Evolutionary conservation across 352 stramenopile species (phyloP).

Genomic region (Phytophthora hibernalis): DNA sequence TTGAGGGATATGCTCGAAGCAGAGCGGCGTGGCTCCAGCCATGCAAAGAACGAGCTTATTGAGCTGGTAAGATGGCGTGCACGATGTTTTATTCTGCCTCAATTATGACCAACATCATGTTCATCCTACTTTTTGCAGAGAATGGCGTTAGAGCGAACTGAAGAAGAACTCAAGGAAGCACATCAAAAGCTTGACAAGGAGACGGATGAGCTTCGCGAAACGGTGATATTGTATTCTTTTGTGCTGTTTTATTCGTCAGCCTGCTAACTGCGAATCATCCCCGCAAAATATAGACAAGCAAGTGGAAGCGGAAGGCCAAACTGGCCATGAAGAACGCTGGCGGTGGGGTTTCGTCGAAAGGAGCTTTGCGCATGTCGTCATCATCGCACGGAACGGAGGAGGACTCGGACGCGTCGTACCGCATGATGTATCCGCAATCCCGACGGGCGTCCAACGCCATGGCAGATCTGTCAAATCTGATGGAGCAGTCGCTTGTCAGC

Average conservation of each 20-base stretch:
- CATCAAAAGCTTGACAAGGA: constrained; percentile 74
- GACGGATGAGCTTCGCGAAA: constrained; percentile 63
- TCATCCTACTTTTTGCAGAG: constrained; percentile 27
- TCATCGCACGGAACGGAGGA: constrained; percentile 68
- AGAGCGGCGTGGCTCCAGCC: constrained; percentile 43
- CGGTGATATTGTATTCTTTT: constrained; percentile 26
- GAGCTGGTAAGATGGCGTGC: constrained; percentile 36
- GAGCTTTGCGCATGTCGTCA: constrained; percentile 51
- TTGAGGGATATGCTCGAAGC: constrained; percentile 46
- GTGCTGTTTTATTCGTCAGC: not conserved
- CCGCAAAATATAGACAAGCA: constrained; percentile 27
- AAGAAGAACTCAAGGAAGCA: constrained; percentile 62
- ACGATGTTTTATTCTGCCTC: not conserved
- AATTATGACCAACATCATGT: not conserved
- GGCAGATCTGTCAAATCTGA: constrained; percentile 76
- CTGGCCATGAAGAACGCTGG: constrained; percentile 46
- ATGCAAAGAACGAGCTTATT: constrained; percentile 50
- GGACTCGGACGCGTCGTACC: constrained; percentile 66
- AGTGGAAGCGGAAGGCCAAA: constrained; percentile 83
- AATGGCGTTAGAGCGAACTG: constrained; percentile 49
- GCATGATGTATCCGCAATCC: constrained; percentile 51
- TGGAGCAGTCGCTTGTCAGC: constrained; percentile 78
- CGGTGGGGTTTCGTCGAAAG: constrained; percentile 8
- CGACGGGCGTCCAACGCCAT: constrained; percentile 71
- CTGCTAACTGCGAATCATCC: constrained; percentile 3